Base-by-base conservation (phyloP, 106 monocot genomes). In the Gastrodia elata region DNA sequence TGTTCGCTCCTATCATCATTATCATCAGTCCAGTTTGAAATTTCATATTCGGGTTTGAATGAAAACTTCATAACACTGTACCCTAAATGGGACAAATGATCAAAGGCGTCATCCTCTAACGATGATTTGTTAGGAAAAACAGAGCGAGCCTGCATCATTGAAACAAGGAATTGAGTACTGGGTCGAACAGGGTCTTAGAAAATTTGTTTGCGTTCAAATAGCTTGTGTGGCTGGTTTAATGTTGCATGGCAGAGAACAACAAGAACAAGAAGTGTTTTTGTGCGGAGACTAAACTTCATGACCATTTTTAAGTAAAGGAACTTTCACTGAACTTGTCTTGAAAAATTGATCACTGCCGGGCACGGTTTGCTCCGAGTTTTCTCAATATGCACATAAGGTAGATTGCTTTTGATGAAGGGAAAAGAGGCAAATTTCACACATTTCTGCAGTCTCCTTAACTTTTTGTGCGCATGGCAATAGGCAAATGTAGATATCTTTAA, bases 401-500 rank as follows among this genome's bases (percentile, higher is more conserved):
- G 78, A 71, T 36, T 76, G 81, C 57, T 77, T 86, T 65, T 87
- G 76, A 7, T 73, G 68, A 73, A 78, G 82, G 41, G 88, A 84
- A 42, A 80, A 71, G 11, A 91, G 52, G 64, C 91, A 94, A 11
- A 34, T 65, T 77, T 89, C 86, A 46, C 91, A 88, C 86, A 88
- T 83, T 39, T 77, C 75, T 68, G 74, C 73, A 32, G 81, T 76
- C 76, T 89, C 36, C 82, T 83, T 71, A 91, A 85, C 58, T 84
- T 88, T 40, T 64, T 67, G 58, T 96, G 92, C 30, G 68, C 71
- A 75, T 80, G 72, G 59, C 84, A 92, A 59, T 71, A 83, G n/a
- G 81, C 79, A 55, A 78, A 77, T 36, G 84, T 80, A 13, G 97
- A 93, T 27, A 98, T 82, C 77, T 98, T 88, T 48, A 74, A 70